A percentile compares a stretch with the other conserved stretches of the same genome.
Conservation (phyloP, 1,284 basidiomycete species). For the Porogramme epimiltina region DNA sequence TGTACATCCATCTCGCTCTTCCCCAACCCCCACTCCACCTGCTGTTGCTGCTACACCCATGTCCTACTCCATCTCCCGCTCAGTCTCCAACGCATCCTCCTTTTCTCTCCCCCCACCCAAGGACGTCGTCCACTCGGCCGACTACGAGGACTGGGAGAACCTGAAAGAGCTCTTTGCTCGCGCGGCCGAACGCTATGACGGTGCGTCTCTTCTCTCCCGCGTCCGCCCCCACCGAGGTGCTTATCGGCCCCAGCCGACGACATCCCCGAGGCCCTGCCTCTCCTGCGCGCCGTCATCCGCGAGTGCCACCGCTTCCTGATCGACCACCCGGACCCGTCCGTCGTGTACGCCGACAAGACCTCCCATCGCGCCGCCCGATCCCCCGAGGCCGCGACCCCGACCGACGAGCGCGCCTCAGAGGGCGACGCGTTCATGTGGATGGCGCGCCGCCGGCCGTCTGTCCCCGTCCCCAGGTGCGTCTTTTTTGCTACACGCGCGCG, state of each 20-base stretch:
- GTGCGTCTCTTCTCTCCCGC: constrained; percentile 36
- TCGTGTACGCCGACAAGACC: constrained; percentile 38
- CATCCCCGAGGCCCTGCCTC: constrained; percentile 47
- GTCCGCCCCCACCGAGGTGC: constrained; percentile 1
- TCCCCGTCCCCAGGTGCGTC: background rate
- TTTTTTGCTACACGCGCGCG: background rate
- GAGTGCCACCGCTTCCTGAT: constrained; percentile 63
- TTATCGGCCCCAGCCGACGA: constrained; percentile 42
- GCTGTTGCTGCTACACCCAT: constrained; percentile 4
- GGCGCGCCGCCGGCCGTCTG: constrained; percentile 1
- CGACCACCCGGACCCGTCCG: constrained; percentile 55
- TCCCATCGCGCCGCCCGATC: constrained; percentile 17
- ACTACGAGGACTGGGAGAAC: constrained; percentile 63
- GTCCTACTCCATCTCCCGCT: constrained; percentile 6
- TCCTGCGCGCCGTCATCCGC: constrained; percentile 63
- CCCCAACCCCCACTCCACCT: constrained; percentile 3
- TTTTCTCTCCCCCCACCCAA: constrained; percentile 10
- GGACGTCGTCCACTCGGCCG: constrained; percentile 32
- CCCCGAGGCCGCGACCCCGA: constrained; percentile 29
- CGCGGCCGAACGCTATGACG: constrained; percentile 59
- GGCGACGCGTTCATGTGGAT: constrained; percentile 13
- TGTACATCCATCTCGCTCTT: constrained; percentile 15
- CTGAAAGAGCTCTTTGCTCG: constrained; percentile 61
- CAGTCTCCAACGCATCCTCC: constrained; percentile 3
- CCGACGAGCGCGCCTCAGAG: constrained; percentile 34